Base-by-base conservation (phyloP, 306 rosid species). In the Ormosia emarginata region DNA sequence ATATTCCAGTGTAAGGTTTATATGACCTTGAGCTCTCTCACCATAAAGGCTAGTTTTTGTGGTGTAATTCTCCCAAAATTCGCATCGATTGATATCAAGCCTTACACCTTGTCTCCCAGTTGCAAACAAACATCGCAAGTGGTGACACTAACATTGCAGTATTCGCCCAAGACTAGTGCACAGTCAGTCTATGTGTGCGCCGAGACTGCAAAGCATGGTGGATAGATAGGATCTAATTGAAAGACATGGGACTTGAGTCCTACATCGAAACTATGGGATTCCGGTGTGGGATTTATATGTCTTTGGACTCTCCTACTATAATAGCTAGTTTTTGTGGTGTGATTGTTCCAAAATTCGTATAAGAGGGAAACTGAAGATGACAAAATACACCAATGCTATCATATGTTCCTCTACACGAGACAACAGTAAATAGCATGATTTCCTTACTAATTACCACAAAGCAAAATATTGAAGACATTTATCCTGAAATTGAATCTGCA, bases 381-480 rank as follows among this genome's bases (percentile, higher is more conserved):
- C 66, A 71, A 40, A 59, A 71, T 69, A 63, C 55, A 62, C 24
- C 39, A 58, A 57, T 14, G 68, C 11, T 69, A 15, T 63, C 69
- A 73, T 67, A 43, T 49, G 63, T 43, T 67, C 74, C 39, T 72
- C 77, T 44, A 44, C 30, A 66, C 10, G 29, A 76, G 64, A 56
- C 49, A 55, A 43, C 52, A 81, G 33, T 74, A 55, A 61, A 75
- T 14, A 69, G 40, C 57, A 50, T 53, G 46, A 75, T 62, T 82
- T 69, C 79, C 71, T 44, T 10, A 4, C 59, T 50, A 29, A 37
- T n/a, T n/a, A n/a, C 80, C 84, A 40, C 53, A 41, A 74, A 73
- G 71, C 29, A 67, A 61, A 49, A 76, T 74, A 66, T 17, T 56
- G 65, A 77, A 77, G 72, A 65, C 41, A 74, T 55, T 64, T 49